Evolutionary conservation across 306 rosid genomes (phyloP).

Genomic region (Begonia peltatifolia): DNA sequence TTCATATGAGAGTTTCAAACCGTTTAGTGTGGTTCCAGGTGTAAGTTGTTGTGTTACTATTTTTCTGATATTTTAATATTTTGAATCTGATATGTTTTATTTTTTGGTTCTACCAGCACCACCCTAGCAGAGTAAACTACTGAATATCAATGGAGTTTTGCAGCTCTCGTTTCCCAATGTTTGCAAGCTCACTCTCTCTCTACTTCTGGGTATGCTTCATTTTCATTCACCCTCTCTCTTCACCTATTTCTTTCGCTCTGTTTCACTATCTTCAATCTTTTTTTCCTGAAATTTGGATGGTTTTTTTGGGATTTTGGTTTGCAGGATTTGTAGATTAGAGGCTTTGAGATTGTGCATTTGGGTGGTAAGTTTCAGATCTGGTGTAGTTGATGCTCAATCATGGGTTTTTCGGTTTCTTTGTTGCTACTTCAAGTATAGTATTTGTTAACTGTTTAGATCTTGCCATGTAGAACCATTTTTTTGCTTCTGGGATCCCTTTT

Average conservation of each 20-base stretch:
- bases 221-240: constrained; percentile 1
- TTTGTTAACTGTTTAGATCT: not conserved
- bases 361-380: constrained; percentile 18
- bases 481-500: too few relatives aligned
- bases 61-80: too few relatives aligned
- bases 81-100: too few relatives aligned
- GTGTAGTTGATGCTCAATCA: not conserved
- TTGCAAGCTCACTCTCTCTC: not conserved
- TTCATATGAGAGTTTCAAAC: too few relatives aligned
- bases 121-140: constrained; percentile 1
- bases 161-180: constrained; percentile 2
- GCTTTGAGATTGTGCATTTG: constrained; percentile 6
- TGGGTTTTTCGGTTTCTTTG: not conserved
- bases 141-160: constrained; percentile 6
- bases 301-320: not conserved
- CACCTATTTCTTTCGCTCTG: constrained; percentile 3
- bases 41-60: too few relatives aligned
- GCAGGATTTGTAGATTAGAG: constrained; percentile 8
- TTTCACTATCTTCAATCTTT: constrained; percentile 1
- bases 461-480: not conserved
- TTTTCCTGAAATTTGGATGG: too few relatives aligned
- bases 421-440: constrained; percentile 1
- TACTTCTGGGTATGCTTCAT: constrained; percentile 4
- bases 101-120: not conserved
- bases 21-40: too few relatives aligned